Base-by-base conservation (phyloP, 2,329 filamentous ascomycete genomes). In the Colletotrichum eremochloae region DNA sequence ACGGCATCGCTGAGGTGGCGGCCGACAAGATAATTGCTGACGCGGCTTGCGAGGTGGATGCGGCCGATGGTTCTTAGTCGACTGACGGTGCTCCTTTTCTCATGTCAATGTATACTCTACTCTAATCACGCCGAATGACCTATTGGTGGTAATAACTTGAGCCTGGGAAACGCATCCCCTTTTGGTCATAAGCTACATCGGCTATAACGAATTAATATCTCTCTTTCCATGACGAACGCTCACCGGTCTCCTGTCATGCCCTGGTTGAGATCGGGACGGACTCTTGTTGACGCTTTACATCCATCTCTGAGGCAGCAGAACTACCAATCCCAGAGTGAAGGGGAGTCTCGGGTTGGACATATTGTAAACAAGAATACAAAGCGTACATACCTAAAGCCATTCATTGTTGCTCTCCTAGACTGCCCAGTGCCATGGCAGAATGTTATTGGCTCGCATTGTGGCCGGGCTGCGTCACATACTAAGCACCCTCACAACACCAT, bases 1-100 rank as follows among this genome's bases (percentile, higher is more conserved):
- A 89, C 72, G 87, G 85, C 76, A 80, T 88, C 73, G 86, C 81
- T 9, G 88, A 89, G 78, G 87, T 63, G 76, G 80, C 80, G 7
- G 78, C 82, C 15, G 72, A 76, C 11, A 73, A 76, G 11, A 79
- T 81, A 58, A 74, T 74, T 33, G 46, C 63, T 8, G 20, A 44
- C n/a, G 58, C 58, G 8, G n/a, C 33, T 4, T 62, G 9, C n/a
- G 3, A 5, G 6, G 18, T 20, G 14, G 8, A 11, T n/a, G 44
- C 8, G 6, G 18, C 15, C 42, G 15, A 3, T 3, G 2, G 42
- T 9, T 9, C 8, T 15, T 20, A 6, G 7, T 46, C 7, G 44
- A n/a, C 20, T 11, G 44, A 11, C 20, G 18, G 20, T 5, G 7
- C 7, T 9, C 44, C 44, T 2, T n/a, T n/a, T 46, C 8, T 46